Base-by-base conservation (phyloP, 768 basidiomycete species). In the Kwoniella heveanensis region DNA sequence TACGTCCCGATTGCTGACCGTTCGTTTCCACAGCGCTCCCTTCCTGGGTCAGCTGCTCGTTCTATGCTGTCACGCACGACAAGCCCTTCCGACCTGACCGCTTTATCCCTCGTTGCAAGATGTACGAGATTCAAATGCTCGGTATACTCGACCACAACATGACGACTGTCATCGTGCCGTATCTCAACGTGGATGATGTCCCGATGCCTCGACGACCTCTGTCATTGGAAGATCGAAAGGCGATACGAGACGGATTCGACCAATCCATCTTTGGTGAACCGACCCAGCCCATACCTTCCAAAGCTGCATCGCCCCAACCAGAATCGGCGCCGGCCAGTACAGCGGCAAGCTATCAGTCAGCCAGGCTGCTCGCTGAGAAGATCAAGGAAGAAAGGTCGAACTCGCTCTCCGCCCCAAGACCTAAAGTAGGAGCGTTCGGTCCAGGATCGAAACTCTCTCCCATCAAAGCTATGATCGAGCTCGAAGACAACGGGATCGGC, bases 41-140 rank as follows among this genome's bases (percentile, higher is more conserved):
- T 0, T 67, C 72, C 13, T 82, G 79, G 76, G 77, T 82, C 10
- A 79, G 80, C 56, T 78, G 77, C 26, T 80, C 80, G 32, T 82
- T 81, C 64, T 82, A 81, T 66, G 77, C 78, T 1, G 75, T 76
- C 27, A 78, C 81, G 19, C 77, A 80, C 60, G 82, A 82, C 71
- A 81, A 81, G 60, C 82, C 82, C 12, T 81, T 81, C 64, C 77
- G 81, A 7, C 64, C 72, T 27, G 82, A 69, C 68, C 93, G 95
- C 64, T 98, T 97, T 76, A 83, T 97, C 25, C 89, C 92, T 5
- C 87, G 95, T 29, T 92, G 90, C n/a, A 91, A 91, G 81, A 95
- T 96, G 92, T 91, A 92, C 72, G 91, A 94, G 75, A 92, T 96
- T 39, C 90, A 96, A 74, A 94, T 91, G 90, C 85, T 96, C 1